Base-by-base conservation (phyloP, 192 early-diverging fungal species). In the Rhizoclosmatium sp. region DNA sequence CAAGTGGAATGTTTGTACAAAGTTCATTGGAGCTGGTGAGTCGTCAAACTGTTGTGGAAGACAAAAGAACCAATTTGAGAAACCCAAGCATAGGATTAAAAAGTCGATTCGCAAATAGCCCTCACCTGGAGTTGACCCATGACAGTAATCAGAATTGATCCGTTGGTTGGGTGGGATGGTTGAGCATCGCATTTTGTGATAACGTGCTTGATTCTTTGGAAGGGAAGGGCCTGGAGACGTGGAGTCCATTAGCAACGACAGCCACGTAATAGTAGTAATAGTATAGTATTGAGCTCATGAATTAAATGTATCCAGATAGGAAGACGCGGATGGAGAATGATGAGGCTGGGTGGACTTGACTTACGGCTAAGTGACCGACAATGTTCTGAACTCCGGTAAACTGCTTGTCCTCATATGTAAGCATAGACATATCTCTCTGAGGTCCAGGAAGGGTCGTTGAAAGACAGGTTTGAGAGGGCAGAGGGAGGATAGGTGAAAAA, bases 1-100 rank as follows among this genome's bases (percentile, higher is more conserved):
- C 81, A 98, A 87, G 75, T 93, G 89, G 90, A 98, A 98, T 19
- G 91, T 92, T 85, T 98, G 95, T 45, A 90, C 84, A 85, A 95
- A 98, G 69, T 91, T 82, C 85, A 93, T 91, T 47, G 95, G 90
- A 81, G 93, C 92, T 19, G 80, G 65, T 85, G 96, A 96, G 21
- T 92, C 93, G 76, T 95, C 97, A 45, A 94, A 83, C 91, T 91
- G 77, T 1, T 62, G 47, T 47, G 19, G 45, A 62, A 64, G 40
- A 23, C 60, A 21, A 58, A 31, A 39, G 60, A 58, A 76, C 49
- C 64, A n/a, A 47, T 75, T 64, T 21, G 45, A 62, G 7, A 41
- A 31, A 31, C 31, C 31, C 31, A 31, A 31, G 31, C 31, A 31
- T 31, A 31, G 31, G 41, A 47, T 3, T 14, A 47, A 73, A 42